Evolutionary conservation across 208 protist species (phyloP).

Genomic region (Lotmaria passim): DNA sequence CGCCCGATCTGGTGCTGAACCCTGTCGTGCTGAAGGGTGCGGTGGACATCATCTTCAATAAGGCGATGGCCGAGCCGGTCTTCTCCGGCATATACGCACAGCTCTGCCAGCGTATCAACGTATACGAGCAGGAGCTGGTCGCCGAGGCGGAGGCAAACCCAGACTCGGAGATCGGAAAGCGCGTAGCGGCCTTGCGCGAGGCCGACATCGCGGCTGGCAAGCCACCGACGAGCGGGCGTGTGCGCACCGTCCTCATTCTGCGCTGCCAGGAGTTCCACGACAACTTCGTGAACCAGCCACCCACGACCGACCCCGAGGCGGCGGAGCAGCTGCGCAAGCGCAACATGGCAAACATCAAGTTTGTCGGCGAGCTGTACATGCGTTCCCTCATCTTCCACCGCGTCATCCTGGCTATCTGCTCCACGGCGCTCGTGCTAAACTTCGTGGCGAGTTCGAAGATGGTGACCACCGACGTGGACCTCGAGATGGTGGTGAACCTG

Average conservation of each 20-base stretch:
- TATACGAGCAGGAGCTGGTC: constrained; percentile 76
- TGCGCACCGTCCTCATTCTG: constrained; percentile 52
- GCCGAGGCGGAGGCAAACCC: constrained; percentile 46
- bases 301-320: constrained; percentile 51
- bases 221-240: constrained; percentile 36
- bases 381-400: constrained; percentile 65
- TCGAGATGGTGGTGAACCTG: constrained; percentile 84
- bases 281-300: constrained; percentile 47
- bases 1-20: constrained; percentile 76
- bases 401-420: constrained; percentile 69
- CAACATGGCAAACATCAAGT: constrained; percentile 92
- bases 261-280: constrained; percentile 68
- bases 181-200: constrained; percentile 23
- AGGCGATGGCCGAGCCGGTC: constrained; percentile 88
- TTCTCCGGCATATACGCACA: constrained; percentile 86
- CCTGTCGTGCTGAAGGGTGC: constrained; percentile 60
- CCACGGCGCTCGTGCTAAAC: constrained; percentile 41
- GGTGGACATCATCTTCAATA: constrained; percentile 87
- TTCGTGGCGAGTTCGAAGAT: constrained; percentile 37
- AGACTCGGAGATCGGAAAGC: constrained; percentile 36
- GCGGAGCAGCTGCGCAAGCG: constrained; percentile 75
- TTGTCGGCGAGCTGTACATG: constrained; percentile 90
- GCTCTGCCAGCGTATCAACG: constrained; percentile 72
- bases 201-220: constrained; percentile 31
- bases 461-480: constrained; percentile 66